Percentiles rank a stretch among this genome's conserved stretches.
phyloP scores from a whole-genome alignment of 1,139 yeast genomes.

The Candida albicans region DNA sequence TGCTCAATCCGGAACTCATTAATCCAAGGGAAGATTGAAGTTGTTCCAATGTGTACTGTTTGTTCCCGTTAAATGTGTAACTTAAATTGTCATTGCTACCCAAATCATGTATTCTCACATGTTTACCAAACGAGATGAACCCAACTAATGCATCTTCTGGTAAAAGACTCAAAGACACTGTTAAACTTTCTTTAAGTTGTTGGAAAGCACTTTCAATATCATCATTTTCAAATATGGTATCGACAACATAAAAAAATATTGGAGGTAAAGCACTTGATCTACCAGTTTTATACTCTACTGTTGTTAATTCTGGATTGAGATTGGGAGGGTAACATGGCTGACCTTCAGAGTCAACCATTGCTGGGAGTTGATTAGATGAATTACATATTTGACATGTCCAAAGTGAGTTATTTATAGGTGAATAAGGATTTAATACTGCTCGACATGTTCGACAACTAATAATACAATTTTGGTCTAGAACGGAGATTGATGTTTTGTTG shows the following conservation, averaged over 20 bases:
- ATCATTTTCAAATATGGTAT: slow-evolving; percentile 54
- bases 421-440: slow-evolving; percentile 61
- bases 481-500: slow-evolving; percentile 44
- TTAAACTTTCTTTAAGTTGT: slow-evolving; percentile 56
- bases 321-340: slow-evolving; percentile 29
- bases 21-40: slow-evolving; percentile 57
- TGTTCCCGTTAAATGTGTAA: slow-evolving; percentile 58
- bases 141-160: slow-evolving; percentile 64
- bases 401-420: slow-evolving; percentile 33
- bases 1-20: slow-evolving; percentile 37
- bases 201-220: slow-evolving; percentile 40
- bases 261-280: slow-evolving; percentile 44
- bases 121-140: slow-evolving; percentile 61
- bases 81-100: slow-evolving; percentile 28
- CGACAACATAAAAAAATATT: slow-evolving; percentile 65
- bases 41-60: slow-evolving; percentile 52
- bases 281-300: slow-evolving; percentile 63
- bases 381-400: slow-evolving; percentile 72
- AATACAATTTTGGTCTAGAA: slow-evolving; percentile 29
- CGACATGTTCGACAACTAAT: slow-evolving; percentile 58
- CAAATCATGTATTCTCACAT: slow-evolving; percentile 63
- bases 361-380: slow-evolving; percentile 47
- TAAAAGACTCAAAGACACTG: slow-evolving; percentile 53
- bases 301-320: slow-evolving; percentile 42
- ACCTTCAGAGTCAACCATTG: slow-evolving; percentile 14